Evolutionary conservation across 768 basidiomycete genomes (phyloP).

Genomic region (Tylopilus balloui): DNA sequence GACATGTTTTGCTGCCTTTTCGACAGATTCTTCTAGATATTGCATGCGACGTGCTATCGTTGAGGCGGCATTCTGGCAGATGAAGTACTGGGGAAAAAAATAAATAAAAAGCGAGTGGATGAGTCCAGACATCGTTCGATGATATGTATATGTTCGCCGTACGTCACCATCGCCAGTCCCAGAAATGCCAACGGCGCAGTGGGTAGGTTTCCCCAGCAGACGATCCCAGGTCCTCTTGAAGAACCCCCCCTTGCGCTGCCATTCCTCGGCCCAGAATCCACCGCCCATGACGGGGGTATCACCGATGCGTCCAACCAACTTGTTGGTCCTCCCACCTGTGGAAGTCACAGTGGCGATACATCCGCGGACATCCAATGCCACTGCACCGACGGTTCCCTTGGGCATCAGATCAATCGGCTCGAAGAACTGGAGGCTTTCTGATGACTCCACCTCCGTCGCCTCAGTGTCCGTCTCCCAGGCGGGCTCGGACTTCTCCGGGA

Average conservation of each 20-base stretch:
- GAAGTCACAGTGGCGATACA: constrained; percentile 73
- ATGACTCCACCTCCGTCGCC: constrained; percentile 16
- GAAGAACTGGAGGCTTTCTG: constrained; percentile 8
- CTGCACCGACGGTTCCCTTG: constrained; percentile 80
- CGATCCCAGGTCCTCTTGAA: constrained; percentile 39
- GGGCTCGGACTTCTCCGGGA: constrained; percentile 8
- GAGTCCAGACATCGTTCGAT: constrained; percentile 2
- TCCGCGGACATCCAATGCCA: constrained; percentile 69
- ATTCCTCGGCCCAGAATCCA: constrained; percentile 85
- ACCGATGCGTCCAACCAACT: constrained; percentile 76
- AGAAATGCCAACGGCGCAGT: constrained; percentile 63
- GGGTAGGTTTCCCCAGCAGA: constrained; percentile 31
- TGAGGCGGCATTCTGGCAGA: constrained; percentile 61
- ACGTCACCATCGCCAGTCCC: constrained; percentile 87
- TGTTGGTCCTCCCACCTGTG: constrained; percentile 81
- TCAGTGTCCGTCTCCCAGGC: constrained; percentile 14
- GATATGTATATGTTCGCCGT: constrained; percentile 21
- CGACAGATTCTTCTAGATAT: constrained; percentile 52
- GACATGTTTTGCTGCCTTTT: constrained; percentile 49
- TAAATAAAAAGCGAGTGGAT: not conserved
- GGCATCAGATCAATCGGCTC: constrained; percentile 54
- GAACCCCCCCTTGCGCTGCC: constrained; percentile 39
- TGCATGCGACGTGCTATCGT: constrained; percentile 66
- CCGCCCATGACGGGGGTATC: constrained; percentile 76
- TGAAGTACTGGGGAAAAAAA: constrained; percentile 77